phyloP scores from a whole-genome alignment of 2,329 filamentous ascomycete genomes.

The Neopestalotiopsis sp. region DNA sequence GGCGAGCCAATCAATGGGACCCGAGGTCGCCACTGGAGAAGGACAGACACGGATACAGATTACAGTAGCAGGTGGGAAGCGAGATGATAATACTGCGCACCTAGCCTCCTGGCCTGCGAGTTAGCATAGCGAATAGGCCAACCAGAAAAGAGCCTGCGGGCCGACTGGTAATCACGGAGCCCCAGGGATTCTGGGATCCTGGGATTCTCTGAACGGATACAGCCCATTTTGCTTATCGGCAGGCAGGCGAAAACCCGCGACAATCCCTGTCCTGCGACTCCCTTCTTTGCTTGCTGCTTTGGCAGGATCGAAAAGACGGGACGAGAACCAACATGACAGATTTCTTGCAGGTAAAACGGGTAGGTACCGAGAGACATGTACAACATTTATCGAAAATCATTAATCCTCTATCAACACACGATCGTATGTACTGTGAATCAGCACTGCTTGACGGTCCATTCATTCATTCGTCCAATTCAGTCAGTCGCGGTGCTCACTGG shows the following conservation, averaged over 20 bases:
- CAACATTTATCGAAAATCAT: no score
- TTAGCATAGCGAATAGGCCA: not conserved
- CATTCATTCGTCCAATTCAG: not conserved
- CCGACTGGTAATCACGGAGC: conserved; percentile 6
- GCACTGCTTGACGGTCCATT: not conserved
- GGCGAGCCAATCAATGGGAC: conserved; percentile 4
- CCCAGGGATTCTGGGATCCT: not conserved
- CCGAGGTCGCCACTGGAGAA: not conserved
- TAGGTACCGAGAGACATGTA: no score
- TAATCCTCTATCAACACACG: no score
- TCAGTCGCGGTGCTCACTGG: not conserved
- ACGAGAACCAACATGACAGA: no score
- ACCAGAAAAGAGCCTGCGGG: conserved; percentile 3
- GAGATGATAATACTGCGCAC: not conserved
- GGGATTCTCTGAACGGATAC: not conserved
- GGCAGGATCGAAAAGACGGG: no score
- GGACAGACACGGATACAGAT: no score
- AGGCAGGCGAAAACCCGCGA: not conserved
- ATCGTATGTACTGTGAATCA: no score
- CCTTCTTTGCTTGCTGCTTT: no score
- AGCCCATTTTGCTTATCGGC: conserved; percentile 2
- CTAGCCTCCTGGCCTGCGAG: no score
- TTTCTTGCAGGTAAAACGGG: no score
- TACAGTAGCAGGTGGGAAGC: not conserved
- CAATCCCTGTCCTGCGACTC: not conserved